Evolutionary conservation across 73 alveolate genomes (phyloP).

Genomic region (Paramecium octaurelia): DNA sequence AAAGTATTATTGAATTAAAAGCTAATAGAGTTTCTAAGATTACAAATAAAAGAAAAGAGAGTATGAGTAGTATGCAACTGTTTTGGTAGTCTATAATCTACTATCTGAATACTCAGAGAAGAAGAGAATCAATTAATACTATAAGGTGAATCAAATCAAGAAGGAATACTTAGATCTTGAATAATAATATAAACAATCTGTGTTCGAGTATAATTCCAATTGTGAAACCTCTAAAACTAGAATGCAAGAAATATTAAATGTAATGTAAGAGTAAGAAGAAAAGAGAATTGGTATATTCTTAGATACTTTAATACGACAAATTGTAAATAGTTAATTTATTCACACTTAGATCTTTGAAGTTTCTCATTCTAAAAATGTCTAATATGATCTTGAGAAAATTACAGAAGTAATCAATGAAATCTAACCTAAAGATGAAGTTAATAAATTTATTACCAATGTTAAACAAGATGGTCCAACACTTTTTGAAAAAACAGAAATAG

Average conservation of each 20-base stretch:
- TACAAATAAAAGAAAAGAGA: conserved; percentile 13
- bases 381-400: conserved; percentile 36
- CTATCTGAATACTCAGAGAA: conserved; percentile 32
- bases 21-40: background rate
- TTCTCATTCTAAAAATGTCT: conserved; percentile 35
- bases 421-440: background rate
- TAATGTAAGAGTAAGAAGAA: conserved; percentile 16
- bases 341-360: conserved; percentile 6
- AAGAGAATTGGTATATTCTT: background rate
- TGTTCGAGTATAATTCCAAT: background rate
- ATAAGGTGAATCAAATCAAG: background rate
- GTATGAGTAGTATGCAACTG: conserved; percentile 24
- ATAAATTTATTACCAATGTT: background rate
- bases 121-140: conserved; percentile 13
- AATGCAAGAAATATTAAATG: background rate
- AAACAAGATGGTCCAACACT: background rate
- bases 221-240: background rate
- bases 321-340: background rate
- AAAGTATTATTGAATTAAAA: background rate
- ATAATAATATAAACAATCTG: background rate
- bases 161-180: background rate
- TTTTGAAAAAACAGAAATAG: background rate
- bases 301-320: background rate
- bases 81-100: conserved; percentile 20
- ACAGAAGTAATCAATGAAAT: conserved; percentile 30